Base-by-base conservation (phyloP, 306 rosid species). In the Gynostemma pentaphyllum region DNA sequence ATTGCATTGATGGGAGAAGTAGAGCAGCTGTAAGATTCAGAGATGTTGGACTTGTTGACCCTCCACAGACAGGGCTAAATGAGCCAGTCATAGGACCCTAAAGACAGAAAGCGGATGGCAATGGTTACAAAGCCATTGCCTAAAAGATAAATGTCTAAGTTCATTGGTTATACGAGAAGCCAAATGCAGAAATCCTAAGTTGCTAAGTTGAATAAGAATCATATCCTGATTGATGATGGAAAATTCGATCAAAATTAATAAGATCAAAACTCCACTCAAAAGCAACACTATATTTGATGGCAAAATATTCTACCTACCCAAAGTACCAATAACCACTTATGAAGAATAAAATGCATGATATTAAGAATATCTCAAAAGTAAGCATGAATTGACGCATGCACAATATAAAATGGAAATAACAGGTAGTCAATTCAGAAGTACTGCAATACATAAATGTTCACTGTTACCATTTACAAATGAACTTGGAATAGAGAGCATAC, bases 1-100 rank as follows among this genome's bases (percentile, higher is more conserved):
- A 76, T 57, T 86, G 96, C 61, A 92, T 79, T 51, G 87, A 79
- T 24, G 85, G 82, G 73, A 86, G 88, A 74, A 88, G 59, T 26
- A 86, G 48, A 7, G 81, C 51, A 40, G 83, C 70, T 62, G 74
- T 46, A 48, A 68, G 53, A 65, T 78, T 86, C 40, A 65, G 69
- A 32, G 76, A 65, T 41, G 85, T 80, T 28, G 94, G 82, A 82
- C 82, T 75, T 21, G 73, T 47, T 51, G 84, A 74, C 75, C 81
- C 75, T 72, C 81, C 87, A 73, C 69, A 71, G 73, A 75, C 69
- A 50, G 90, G 72, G 66, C 61, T 80, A 68, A 62, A 79, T 30
- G 21, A 64, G 70, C 74, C 69, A 66, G 80, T 85, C 64, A 82
- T 49, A 63, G 79, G 82, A 77, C 90, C 96, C 98, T 88, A 80